phyloP scores from a whole-genome alignment of 2,329 filamentous ascomycete genomes.

The Cadophora malorum region DNA sequence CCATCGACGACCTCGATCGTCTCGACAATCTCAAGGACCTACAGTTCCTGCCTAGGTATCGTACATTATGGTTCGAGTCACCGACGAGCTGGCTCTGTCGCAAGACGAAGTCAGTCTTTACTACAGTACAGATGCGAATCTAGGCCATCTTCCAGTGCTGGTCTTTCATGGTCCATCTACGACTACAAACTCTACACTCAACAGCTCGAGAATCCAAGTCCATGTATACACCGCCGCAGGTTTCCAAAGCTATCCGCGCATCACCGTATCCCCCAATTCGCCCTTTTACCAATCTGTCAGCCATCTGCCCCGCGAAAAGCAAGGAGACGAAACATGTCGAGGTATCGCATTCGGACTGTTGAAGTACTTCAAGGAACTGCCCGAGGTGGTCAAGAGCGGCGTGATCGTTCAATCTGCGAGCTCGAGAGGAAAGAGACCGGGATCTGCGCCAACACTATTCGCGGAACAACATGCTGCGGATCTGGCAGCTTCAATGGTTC shows the following conservation, averaged over 20 bases:
- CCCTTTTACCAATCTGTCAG: conserved; percentile 90
- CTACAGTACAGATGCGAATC: conserved; percentile 83
- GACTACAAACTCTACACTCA: conserved; percentile 83
- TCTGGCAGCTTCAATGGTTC: conserved; percentile 82
- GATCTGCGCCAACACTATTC: conserved; percentile 71
- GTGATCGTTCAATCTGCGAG: conserved; percentile 60
- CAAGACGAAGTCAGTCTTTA: conserved; percentile 86
- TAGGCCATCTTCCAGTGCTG: conserved; percentile 81
- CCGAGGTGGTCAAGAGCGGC: conserved; percentile 74
- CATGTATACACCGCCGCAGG: conserved; percentile 92
- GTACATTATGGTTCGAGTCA: conserved; percentile 79
- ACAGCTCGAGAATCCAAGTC: conserved; percentile 91
- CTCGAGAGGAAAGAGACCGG: conserved; percentile 60
- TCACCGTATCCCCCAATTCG: conserved; percentile 92
- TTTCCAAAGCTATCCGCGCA: conserved; percentile 85
- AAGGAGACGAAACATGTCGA: conserved; percentile 92
- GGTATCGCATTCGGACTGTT: conserved; percentile 90
- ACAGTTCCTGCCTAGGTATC: background rate
- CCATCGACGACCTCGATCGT: conserved; percentile 26
- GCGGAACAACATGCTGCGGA: conserved; percentile 92
- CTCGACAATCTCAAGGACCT: conserved; percentile 8
- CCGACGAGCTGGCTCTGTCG: conserved; percentile 77
- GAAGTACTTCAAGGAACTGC: conserved; percentile 92
- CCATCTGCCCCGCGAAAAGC: conserved; percentile 88
- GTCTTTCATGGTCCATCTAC: conserved; percentile 93